A percentile compares a stretch with the other conserved stretches of the same genome.
phyloP scores from a whole-genome alignment of 768 basidiomycete genomes.

The Pulveroboletus sp. region DNA sequence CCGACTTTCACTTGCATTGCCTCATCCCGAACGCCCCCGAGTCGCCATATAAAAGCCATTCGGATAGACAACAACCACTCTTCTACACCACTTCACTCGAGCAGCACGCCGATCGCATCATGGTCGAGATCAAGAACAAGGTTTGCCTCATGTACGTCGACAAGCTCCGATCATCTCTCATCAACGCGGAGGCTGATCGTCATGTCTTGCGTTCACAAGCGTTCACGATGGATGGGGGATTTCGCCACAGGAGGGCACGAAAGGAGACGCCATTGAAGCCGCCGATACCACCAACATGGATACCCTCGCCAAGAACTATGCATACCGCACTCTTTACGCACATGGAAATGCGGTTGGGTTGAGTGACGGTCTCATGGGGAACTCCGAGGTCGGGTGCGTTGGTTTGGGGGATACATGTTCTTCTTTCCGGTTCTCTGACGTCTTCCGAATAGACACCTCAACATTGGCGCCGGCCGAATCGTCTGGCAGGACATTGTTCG shows the following conservation, averaged over 20 bases:
- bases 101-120: neutral
- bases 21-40: constrained; percentile 6
- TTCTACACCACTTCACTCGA: neutral
- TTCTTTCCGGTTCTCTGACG: neutral
- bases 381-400: constrained; percentile 93
- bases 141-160: constrained; percentile 81
- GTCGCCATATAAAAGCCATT: neutral
- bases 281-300: constrained; percentile 90
- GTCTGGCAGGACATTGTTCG: constrained; percentile 98
- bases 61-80: neutral
- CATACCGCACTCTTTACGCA: constrained; percentile 70
- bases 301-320: constrained; percentile 72
- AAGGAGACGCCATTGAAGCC: constrained; percentile 88
- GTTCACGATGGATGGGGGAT: constrained; percentile 98
- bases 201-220: constrained; percentile 33
- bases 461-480: constrained; percentile 91
- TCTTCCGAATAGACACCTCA: constrained; percentile 64
- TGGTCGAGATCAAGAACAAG: constrained; percentile 74
- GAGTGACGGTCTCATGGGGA: constrained; percentile 94
- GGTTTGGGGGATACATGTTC: neutral
- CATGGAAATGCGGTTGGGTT: constrained; percentile 93
- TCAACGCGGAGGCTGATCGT: neutral
- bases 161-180: neutral
- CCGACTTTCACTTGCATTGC: too few relatives aligned
- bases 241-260: constrained; percentile 58